Conservation (phyloP, 331 rosid species). For the Rhamnella rubrinervis region DNA sequence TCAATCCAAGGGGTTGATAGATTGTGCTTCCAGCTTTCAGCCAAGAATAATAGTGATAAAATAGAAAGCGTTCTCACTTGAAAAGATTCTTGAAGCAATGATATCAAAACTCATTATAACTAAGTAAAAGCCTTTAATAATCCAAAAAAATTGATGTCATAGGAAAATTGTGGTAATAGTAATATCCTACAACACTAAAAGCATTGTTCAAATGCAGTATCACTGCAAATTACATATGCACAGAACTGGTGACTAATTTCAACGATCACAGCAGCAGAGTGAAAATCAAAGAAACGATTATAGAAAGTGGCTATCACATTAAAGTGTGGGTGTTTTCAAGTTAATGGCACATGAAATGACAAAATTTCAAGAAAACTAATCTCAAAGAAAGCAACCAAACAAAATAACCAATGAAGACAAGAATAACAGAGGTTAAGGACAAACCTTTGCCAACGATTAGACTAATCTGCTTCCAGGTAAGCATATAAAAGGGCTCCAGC, state of each 20-base stretch:
- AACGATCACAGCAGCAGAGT: background rate
- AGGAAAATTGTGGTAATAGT: background rate
- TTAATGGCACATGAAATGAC: background rate
- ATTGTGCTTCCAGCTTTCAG: no score
- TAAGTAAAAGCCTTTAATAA: no score
- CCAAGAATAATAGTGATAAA: no score
- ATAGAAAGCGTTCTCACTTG: no score
- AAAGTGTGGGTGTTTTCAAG: background rate
- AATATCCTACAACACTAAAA: background rate
- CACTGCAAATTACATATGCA: background rate
- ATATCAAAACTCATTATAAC: no score
- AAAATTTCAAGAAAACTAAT: background rate
- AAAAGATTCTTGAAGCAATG: no score
- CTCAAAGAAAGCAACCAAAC: background rate
- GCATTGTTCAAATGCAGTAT: background rate
- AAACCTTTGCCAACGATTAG: conserved; percentile 86
- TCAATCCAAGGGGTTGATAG: no score
- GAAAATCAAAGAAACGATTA: background rate
- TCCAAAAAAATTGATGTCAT: background rate
- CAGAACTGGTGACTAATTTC: background rate
- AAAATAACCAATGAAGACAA: background rate
- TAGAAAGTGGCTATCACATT: background rate
- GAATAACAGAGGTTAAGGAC: conserved; percentile 12
- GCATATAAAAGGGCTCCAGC: conserved; percentile 57
- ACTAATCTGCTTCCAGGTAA: conserved; percentile 78